Conservation (phyloP, 805 yeast species). For the Starmerella sirachaensis region DNA sequence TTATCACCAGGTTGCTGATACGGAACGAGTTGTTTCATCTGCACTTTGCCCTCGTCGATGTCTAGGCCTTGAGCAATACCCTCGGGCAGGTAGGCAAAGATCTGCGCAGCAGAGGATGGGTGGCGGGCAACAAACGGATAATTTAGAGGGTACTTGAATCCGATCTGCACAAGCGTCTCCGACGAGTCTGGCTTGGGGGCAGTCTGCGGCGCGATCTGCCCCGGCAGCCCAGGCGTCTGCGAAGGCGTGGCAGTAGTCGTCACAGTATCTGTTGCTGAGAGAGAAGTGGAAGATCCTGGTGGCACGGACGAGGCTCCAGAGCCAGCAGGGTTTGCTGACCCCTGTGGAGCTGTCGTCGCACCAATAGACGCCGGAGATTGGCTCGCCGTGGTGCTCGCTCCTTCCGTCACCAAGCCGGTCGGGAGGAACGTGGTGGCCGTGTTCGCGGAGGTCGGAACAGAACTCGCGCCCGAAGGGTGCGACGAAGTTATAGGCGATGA, state of each 20-base stretch:
- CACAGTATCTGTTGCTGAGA: conserved; percentile 4
- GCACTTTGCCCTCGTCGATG: conserved; percentile 32
- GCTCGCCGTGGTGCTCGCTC: conserved; percentile 21
- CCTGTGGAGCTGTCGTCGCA: no score
- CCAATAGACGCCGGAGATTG: no score
- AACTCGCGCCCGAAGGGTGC: background rate
- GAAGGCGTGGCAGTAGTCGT: no score
- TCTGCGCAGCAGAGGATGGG: conserved; percentile 69
- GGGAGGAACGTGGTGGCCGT: conserved; percentile 35
- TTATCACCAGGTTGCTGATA: conserved; percentile 40
- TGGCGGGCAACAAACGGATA: conserved; percentile 71
- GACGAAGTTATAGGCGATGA: no score
- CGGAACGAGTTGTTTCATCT: conserved; percentile 65
- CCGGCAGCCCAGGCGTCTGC: no score
- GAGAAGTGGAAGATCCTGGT: background rate
- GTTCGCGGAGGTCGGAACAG: background rate
- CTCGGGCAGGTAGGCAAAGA: conserved; percentile 71
- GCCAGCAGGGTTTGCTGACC: background rate
- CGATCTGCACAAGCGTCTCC: conserved; percentile 53
- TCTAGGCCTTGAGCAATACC: conserved; percentile 55
- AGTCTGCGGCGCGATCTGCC: conserved; percentile 59
- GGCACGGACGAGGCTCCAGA: background rate
- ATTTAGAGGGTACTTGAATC: conserved; percentile 67
- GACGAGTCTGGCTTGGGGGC: conserved; percentile 21
- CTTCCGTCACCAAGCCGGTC: conserved; percentile 32